Evolutionary conservation across 106 monocot genomes (phyloP).

Genomic region (Dioscorea zingiberensis): DNA sequence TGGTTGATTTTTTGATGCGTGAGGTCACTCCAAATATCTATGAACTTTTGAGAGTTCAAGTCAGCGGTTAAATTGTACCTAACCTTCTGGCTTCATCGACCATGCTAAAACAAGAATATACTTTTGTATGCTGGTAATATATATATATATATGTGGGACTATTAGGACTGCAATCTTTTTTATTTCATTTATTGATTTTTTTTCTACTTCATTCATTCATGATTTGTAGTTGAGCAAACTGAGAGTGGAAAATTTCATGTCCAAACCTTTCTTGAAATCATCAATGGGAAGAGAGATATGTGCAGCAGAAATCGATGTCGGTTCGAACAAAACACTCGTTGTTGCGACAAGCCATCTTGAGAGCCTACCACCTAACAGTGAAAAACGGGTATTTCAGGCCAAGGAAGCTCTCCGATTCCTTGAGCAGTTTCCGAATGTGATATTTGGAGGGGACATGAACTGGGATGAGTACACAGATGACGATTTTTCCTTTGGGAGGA

Average conservation of each 20-base stretch:
- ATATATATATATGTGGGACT: too few species aligned
- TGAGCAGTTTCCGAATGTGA: too few species aligned
- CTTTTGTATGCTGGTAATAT: too few species aligned
- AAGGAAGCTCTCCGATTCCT: too few species aligned
- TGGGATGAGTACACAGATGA: slow-evolving; percentile 15
- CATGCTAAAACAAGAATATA: too few species aligned
- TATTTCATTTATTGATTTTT: too few species aligned
- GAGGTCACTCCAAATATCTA: slow-evolving; percentile 45
- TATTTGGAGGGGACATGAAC: too few species aligned
- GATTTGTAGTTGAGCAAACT: slow-evolving; percentile 24
- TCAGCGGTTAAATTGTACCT: slow-evolving; percentile 34
- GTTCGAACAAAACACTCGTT: slow-evolving; percentile 5
- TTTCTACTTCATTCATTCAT: too few species aligned
- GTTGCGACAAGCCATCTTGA: too few species aligned
- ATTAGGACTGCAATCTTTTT: too few species aligned
- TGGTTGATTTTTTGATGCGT: slow-evolving; percentile 25
- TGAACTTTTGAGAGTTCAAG: slow-evolving; percentile 19
- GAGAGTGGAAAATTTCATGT: slow-evolving; percentile 9
- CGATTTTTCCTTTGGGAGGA: slow-evolving; percentile 12
- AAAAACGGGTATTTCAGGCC: too few species aligned
- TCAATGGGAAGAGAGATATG: slow-evolving; percentile 20
- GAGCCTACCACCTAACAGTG: too few species aligned
- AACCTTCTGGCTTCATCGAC: slow-evolving; percentile 22
- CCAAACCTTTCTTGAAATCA: slow-evolving; percentile 9
- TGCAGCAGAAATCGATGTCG: slow-evolving; percentile 1